Evolutionary conservation across 2,329 filamentous ascomycete genomes (phyloP).

Genomic region (Fusarium sp.): DNA sequence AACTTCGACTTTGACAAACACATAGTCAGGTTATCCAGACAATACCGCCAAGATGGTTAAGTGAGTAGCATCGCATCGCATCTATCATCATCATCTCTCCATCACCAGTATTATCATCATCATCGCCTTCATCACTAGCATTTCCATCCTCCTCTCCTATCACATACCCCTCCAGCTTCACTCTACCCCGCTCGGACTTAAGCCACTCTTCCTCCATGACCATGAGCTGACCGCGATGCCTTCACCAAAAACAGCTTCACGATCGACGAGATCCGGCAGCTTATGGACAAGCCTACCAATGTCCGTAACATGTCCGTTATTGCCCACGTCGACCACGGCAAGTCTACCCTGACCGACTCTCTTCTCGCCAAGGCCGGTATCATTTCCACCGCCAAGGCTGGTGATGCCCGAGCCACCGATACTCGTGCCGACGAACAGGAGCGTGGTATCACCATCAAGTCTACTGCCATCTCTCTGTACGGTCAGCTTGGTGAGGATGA

Average conservation of each 20-base stretch:
- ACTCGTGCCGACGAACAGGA: slow-evolving; percentile 98
- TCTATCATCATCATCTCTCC: not conserved
- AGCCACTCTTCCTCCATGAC: slow-evolving; percentile 39
- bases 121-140: slow-evolving; percentile 10
- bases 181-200: slow-evolving; percentile 55
- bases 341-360: slow-evolving; percentile 99
- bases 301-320: slow-evolving; percentile 99
- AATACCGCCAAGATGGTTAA: slow-evolving; percentile 99
- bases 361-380: slow-evolving; percentile 99
- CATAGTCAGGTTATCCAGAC: slow-evolving; percentile 56
- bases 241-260: slow-evolving; percentile 80
- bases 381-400: slow-evolving; percentile 97
- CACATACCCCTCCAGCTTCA: slow-evolving; percentile 11
- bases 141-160: not conserved
- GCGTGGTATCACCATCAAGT: slow-evolving; percentile 99
- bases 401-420: slow-evolving; percentile 95
- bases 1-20: slow-evolving; percentile 50
- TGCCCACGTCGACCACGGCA: slow-evolving; percentile 99
- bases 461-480: slow-evolving; percentile 98
- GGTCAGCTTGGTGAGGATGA: slow-evolving; percentile 82
- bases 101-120: not conserved
- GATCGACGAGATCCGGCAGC: slow-evolving; percentile 86
- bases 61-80: slow-evolving; percentile 70
- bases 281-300: slow-evolving; percentile 84
- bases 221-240: slow-evolving; percentile 61